These are phyloP conservation scores for Mycena pura DNA, from an alignment of 768 basidiomycete genomes.

Conservation along the genomic window DNA sequence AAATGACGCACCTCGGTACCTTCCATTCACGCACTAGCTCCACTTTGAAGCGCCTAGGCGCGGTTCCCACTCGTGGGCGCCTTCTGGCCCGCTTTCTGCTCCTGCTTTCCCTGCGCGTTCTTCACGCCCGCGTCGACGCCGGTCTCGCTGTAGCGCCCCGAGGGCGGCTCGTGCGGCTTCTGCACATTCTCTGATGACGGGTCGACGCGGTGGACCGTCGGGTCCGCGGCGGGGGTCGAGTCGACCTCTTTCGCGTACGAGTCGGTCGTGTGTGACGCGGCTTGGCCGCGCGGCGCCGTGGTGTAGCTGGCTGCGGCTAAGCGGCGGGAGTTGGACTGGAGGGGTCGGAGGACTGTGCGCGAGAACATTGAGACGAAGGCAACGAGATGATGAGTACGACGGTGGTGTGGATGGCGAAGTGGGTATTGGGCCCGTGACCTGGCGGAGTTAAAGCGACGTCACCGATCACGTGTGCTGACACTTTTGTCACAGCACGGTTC, in stretches of 20 bases:
- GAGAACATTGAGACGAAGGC: slow-evolving; percentile 3
- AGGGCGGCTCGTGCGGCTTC: slow-evolving; percentile 57
- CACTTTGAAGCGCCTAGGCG: too few relatives aligned
- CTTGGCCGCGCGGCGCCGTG: neutral
- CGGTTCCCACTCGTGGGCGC: too few relatives aligned
- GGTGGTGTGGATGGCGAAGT: too few relatives aligned
- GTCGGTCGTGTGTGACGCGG: slow-evolving; percentile 46
- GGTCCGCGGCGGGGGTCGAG: slow-evolving; percentile 46
- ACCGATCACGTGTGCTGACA: too few relatives aligned
- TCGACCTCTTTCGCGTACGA: slow-evolving; percentile 58
- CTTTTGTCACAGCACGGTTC: too few relatives aligned
- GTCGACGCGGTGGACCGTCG: slow-evolving; percentile 55
- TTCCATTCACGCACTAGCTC: too few relatives aligned
- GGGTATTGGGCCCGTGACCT: too few relatives aligned
- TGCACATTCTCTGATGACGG: slow-evolving; percentile 49
- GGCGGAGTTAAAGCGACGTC: too few relatives aligned
- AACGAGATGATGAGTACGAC: too few relatives aligned
- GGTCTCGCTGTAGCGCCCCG: slow-evolving; percentile 52
- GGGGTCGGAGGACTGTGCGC: neutral
- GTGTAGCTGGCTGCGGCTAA: neutral
- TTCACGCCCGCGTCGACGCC: slow-evolving; percentile 44
- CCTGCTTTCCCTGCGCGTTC: slow-evolving; percentile 40
- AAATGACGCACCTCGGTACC: too few relatives aligned
- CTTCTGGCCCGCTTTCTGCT: slow-evolving; percentile 35
- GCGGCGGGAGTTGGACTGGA: neutral